These are phyloP conservation scores for Protea cynaroides DNA, from an alignment of 164 flowering plant species.

Conservation along the genomic window DNA sequence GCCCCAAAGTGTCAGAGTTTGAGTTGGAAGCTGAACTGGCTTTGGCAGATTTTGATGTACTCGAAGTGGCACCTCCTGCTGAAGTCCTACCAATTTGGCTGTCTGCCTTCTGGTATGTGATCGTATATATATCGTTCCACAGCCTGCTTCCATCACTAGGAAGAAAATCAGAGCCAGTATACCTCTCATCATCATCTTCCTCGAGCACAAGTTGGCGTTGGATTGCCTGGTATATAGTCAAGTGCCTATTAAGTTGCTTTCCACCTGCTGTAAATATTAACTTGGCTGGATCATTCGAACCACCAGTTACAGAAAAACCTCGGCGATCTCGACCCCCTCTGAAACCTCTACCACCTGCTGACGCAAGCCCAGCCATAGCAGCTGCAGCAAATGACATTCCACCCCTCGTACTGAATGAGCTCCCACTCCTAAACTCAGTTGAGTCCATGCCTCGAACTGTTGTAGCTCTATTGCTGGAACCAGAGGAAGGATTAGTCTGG, in stretches of 20 bases:
- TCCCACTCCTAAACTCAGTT: slow-evolving; percentile 51
- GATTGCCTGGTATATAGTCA: slow-evolving; percentile 90
- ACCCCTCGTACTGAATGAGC: slow-evolving; percentile 73
- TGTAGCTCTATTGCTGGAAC: slow-evolving; percentile 59
- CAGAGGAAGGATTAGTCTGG: slow-evolving; percentile 55
- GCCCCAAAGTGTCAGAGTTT: slow-evolving; percentile 36
- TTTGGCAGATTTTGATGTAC: slow-evolving; percentile 52
- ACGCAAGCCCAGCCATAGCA: slow-evolving; percentile 91
- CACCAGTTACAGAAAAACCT: slow-evolving; percentile 52
- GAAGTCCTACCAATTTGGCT: slow-evolving; percentile 48
- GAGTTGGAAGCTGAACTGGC: slow-evolving; percentile 41
- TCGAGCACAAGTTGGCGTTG: slow-evolving; percentile 87
- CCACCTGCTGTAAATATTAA: slow-evolving; percentile 78
- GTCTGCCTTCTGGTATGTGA: slow-evolving; percentile 83
- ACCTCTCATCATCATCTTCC: slow-evolving; percentile 82
- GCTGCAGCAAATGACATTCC: slow-evolving; percentile 97
- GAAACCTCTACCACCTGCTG: slow-evolving; percentile 70
- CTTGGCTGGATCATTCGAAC: slow-evolving; percentile 67
- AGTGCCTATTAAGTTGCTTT: slow-evolving; percentile 76
- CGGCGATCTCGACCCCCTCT: slow-evolving; percentile 80
- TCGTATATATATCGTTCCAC: slow-evolving; percentile 84
- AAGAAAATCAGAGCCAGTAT: slow-evolving; percentile 53
- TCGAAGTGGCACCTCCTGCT: slow-evolving; percentile 33
- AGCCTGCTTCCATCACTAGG: slow-evolving; percentile 83
- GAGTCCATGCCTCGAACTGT: slow-evolving; percentile 50